Conservation (phyloP, 1,139 yeast species). For the Kodamaea plutei region DNA sequence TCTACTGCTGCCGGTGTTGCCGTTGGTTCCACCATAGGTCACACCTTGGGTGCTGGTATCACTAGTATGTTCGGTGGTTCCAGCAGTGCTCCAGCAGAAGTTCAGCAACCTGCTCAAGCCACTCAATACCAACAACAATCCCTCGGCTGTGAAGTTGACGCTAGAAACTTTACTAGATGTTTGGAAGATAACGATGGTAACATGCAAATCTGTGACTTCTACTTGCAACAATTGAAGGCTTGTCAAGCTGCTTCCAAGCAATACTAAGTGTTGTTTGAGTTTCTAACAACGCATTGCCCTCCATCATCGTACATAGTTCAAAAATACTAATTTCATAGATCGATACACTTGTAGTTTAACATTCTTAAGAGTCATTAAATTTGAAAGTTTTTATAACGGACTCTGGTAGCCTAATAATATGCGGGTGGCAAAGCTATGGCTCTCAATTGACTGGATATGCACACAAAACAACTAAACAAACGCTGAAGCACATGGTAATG, state of each 20-base stretch:
- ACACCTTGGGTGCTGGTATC: conserved; percentile 92
- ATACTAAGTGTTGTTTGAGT: conserved; percentile 56
- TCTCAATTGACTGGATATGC: too few relatives aligned
- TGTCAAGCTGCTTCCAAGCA: conserved; percentile 92
- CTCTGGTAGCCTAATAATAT: too few relatives aligned
- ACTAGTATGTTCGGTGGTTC: conserved; percentile 81
- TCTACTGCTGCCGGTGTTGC: conserved; percentile 99
- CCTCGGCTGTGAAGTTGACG: conserved; percentile 81
- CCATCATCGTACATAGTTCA: too few relatives aligned
- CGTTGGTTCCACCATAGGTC: conserved; percentile 95
- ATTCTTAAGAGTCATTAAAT: too few relatives aligned
- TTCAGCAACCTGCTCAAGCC: conserved; percentile 26
- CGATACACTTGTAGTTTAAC: too few relatives aligned
- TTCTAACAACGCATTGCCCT: too few relatives aligned
- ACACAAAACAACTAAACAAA: too few relatives aligned
- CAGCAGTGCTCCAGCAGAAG: conserved; percentile 49
- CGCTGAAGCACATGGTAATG: too few relatives aligned
- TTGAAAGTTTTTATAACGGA: too few relatives aligned
- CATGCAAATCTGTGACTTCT: conserved; percentile 95
- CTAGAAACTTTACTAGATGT: conserved; percentile 93
- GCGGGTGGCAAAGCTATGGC: too few relatives aligned
- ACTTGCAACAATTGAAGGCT: conserved; percentile 93
- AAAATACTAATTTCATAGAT: too few relatives aligned
- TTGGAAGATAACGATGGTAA: conserved; percentile 89
- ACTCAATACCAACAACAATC: conserved; percentile 44